Conservation (phyloP, 352 stramenopile genomes). For the Phytopythium mirpurense region DNA sequence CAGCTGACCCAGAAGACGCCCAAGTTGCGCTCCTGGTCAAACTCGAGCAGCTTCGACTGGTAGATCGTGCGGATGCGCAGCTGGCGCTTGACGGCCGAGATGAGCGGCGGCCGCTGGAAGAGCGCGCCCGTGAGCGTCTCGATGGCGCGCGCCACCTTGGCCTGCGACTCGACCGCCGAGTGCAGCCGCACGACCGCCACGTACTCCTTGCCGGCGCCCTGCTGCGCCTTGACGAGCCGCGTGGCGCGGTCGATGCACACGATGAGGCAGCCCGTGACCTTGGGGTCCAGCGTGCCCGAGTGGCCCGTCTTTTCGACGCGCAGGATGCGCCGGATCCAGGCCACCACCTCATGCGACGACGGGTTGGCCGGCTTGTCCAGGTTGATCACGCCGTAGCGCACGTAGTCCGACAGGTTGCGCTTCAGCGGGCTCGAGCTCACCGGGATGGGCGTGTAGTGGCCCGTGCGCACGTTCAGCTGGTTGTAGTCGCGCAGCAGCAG, state of each 20-base stretch:
- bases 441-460: constrained; percentile 99
- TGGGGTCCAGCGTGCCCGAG: constrained; percentile 98
- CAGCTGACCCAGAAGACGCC: constrained; percentile 97
- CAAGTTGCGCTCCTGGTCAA: constrained; percentile 96
- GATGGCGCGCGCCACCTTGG: constrained; percentile 92
- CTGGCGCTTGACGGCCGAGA: constrained; percentile 99
- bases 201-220: constrained; percentile 99
- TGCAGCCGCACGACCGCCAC: constrained; percentile 98
- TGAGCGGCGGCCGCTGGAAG: constrained; percentile 99
- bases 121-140: constrained; percentile 98
- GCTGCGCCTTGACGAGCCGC: constrained; percentile 82
- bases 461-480: constrained; percentile 97
- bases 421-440: constrained; percentile 95
- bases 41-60: constrained; percentile 98
- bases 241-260: constrained; percentile 99
- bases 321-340: constrained; percentile 99
- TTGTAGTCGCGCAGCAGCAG: constrained; percentile 99
- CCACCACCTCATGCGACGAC: constrained; percentile 98
- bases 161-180: constrained; percentile 91
- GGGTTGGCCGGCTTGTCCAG: constrained; percentile 99
- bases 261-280: constrained; percentile 99
- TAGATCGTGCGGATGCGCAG: constrained; percentile 99
- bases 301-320: constrained; percentile 99
- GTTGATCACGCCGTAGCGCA: constrained; percentile 99
- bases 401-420: constrained; percentile 96